phyloP scores from a whole-genome alignment of 495 filamentous ascomycete genomes.

The Aspergillus coremiiformis region DNA sequence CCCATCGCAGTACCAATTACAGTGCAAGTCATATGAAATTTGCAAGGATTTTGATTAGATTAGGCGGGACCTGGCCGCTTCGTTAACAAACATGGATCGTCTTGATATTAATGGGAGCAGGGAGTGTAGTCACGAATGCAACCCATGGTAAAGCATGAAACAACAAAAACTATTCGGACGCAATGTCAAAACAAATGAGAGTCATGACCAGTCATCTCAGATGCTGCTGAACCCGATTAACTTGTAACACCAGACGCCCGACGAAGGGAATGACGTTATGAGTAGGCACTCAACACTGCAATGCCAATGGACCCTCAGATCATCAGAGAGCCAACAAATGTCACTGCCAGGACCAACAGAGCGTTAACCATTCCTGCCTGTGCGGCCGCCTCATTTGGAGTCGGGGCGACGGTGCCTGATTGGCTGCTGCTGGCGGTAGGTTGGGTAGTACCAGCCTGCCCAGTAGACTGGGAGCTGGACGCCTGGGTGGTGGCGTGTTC shows the following conservation, averaged over 20 bases:
- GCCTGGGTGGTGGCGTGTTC: neutral
- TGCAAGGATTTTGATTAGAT: conserved; percentile 10
- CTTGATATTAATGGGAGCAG: conserved; percentile 5
- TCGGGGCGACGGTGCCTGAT: conserved; percentile 1
- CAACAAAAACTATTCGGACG: neutral
- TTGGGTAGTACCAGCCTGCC: neutral
- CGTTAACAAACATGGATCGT: conserved; percentile 4
- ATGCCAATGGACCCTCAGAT: neutral
- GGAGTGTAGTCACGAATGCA: neutral
- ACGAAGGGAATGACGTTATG: neutral
- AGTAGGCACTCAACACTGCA: neutral
- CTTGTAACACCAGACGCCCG: neutral
- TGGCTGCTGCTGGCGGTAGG: conserved; percentile 4
- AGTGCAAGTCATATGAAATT: conserved; percentile 1
- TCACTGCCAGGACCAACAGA: conserved; percentile 3
- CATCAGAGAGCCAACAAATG: conserved; percentile 4
- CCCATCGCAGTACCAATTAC: conserved; percentile 18
- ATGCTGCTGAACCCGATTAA: neutral
- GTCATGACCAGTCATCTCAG: neutral
- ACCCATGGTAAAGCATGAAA: conserved; percentile 2
- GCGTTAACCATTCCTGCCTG: neutral
- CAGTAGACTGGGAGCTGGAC: conserved; percentile 3
- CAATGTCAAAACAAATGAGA: neutral
- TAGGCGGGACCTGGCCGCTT: conserved; percentile 1
- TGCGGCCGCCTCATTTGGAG: conserved; percentile 3